A percentile compares a stretch with the other conserved stretches of the same genome.
Evolutionary conservation across 2,329 filamentous ascomycete genomes (phyloP).

Genomic region (Colletotrichum melonis): DNA sequence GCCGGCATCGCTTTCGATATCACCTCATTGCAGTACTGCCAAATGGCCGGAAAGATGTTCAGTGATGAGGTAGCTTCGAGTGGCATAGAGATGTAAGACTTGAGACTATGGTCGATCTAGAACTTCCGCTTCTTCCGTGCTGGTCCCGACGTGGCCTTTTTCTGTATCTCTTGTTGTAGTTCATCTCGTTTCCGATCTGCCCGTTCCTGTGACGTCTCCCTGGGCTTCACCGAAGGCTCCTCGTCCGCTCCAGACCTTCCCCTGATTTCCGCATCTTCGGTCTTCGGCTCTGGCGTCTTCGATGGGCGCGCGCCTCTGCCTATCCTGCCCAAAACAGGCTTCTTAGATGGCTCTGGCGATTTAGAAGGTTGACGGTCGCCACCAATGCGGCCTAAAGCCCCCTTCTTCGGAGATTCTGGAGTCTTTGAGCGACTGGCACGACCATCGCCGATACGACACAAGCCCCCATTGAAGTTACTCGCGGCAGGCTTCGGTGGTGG

Average conservation of each 20-base stretch:
- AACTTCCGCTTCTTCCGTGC: constrained; percentile 68
- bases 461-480: background rate
- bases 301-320: constrained; percentile 37
- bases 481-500: background rate
- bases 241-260: constrained; percentile 36
- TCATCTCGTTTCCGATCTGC: constrained; percentile 64
- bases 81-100: background rate
- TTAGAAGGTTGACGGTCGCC: constrained; percentile 38
- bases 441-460: background rate
- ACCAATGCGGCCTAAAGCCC: constrained; percentile 56
- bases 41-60: background rate
- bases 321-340: constrained; percentile 48
- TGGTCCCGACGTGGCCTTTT: constrained; percentile 60
- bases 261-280: background rate
- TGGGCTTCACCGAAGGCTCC: constrained; percentile 44
- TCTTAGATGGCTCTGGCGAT: constrained; percentile 24
- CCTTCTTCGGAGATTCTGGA: constrained; percentile 40
- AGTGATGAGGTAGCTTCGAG: background rate
- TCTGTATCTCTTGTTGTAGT: constrained; percentile 61
- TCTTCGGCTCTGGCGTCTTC: constrained; percentile 13
- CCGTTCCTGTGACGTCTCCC: constrained; percentile 57
- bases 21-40: background rate
- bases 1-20: background rate
- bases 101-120: constrained; percentile 42
- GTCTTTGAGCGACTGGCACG: background rate